Percentiles rank a stretch among this genome's conserved stretches.
These are phyloP conservation scores for Cornus controversa DNA, from an alignment of 148 eudicot species.

Conservation along the genomic window DNA sequence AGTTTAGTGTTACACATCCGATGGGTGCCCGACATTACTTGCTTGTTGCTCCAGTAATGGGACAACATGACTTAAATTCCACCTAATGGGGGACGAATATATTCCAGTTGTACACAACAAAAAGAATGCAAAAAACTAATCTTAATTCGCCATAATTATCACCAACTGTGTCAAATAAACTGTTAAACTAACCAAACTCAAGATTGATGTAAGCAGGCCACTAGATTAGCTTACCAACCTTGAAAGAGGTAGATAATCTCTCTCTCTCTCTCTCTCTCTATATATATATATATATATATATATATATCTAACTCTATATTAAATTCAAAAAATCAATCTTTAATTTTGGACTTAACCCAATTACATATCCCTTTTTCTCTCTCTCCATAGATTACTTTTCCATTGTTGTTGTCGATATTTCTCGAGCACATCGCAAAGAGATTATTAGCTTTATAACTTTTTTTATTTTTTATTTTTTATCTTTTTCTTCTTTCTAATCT, in stretches of 20 bases:
- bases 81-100: too few species aligned
- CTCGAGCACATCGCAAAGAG: background rate
- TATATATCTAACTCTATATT: too few species aligned
- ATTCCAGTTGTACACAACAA: background rate
- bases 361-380: background rate
- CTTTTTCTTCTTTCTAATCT: background rate
- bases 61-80: too few species aligned
- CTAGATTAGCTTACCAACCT: background rate
- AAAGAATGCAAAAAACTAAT: too few species aligned
- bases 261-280: background rate
- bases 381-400: background rate
- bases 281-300: too few species aligned
- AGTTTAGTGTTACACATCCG: too few species aligned
- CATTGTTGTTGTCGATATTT: background rate
- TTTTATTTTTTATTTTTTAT: too few species aligned
- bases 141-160: too few species aligned
- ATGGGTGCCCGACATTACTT: too few species aligned
- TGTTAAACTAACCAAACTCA: background rate
- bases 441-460: background rate
- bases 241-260: background rate
- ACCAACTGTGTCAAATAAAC: background rate
- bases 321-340: background rate
- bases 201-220: background rate
- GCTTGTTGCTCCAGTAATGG: too few species aligned
- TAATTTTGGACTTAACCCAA: background rate